Conservation (phyloP, 2,329 filamentous ascomycete genomes). For the Fusarium equiseti region DNA sequence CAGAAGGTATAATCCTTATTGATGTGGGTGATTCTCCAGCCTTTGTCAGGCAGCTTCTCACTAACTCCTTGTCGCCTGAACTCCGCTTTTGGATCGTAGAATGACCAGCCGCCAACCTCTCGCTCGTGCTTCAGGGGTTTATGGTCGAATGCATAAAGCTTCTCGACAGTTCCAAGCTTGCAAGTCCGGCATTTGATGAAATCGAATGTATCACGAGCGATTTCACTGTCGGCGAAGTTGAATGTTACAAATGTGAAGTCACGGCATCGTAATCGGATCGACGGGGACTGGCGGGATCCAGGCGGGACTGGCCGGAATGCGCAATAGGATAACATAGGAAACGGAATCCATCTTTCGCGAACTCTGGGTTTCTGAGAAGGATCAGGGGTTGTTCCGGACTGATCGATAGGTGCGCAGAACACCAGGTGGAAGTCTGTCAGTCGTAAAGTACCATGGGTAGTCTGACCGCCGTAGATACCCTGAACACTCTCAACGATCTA, state of each 20-base stretch:
- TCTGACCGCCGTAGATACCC: conserved; percentile 69
- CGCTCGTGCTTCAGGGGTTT: conserved; percentile 79
- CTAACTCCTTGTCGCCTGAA: conserved; percentile 90
- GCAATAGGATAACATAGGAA: conserved; percentile 89
- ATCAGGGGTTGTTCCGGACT: conserved; percentile 43
- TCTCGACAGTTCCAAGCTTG: conserved; percentile 84
- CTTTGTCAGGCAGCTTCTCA: conserved; percentile 78
- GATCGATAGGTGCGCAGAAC: conserved; percentile 60
- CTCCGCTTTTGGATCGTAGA: conserved; percentile 89
- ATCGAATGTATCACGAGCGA: conserved; percentile 88
- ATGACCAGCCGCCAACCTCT: conserved; percentile 80
- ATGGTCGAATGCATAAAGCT: conserved; percentile 91
- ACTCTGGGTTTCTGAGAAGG: conserved; percentile 48
- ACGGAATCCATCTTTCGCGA: conserved; percentile 91
- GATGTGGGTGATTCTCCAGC: conserved; percentile 91
- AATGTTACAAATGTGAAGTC: conserved; percentile 96
- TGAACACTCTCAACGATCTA: conserved; percentile 70
- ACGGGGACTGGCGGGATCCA: conserved; percentile 77
- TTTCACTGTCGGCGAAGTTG: conserved; percentile 80
- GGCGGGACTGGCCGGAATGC: conserved; percentile 79
- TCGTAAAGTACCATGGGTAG: conserved; percentile 68
- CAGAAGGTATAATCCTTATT: conserved; percentile 93
- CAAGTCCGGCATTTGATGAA: conserved; percentile 85
- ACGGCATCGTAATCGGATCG: conserved; percentile 87
- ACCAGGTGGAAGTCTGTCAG: conserved; percentile 73